A percentile compares a stretch with the other conserved stretches of the same genome.
phyloP scores from a whole-genome alignment of 164 flowering plant genomes.

The Protea cynaroides region DNA sequence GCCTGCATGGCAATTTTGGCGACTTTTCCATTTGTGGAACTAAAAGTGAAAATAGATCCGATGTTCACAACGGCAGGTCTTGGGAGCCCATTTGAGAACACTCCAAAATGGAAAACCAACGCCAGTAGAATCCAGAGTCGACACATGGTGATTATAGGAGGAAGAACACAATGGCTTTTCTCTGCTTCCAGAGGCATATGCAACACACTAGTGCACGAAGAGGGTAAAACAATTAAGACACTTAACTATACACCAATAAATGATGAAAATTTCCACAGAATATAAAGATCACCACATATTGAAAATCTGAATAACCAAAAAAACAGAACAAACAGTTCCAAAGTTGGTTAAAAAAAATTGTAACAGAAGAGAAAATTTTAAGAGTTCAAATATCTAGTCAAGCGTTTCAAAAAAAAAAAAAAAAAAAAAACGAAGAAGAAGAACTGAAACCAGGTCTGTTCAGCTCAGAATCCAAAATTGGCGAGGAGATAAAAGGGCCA shows the following conservation, averaged over 20 bases:
- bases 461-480: too few relatives aligned
- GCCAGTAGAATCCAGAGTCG: slow-evolving; percentile 9
- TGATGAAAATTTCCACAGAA: background rate
- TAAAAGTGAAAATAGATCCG: slow-evolving; percentile 56
- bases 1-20: slow-evolving; percentile 60
- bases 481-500: too few relatives aligned
- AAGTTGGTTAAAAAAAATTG: too few relatives aligned
- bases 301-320: slow-evolving; percentile 1
- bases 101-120: slow-evolving; percentile 7
- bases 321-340: background rate
- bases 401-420: too few relatives aligned
- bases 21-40: slow-evolving; percentile 46
- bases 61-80: slow-evolving; percentile 33
- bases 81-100: slow-evolving; percentile 9
- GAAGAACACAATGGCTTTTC: background rate
- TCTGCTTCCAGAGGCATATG: background rate
- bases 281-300: background rate
- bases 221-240: background rate
- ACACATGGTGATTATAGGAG: slow-evolving; percentile 9
- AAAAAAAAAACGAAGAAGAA: too few relatives aligned
- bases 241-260: background rate
- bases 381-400: too few relatives aligned
- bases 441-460: too few relatives aligned
- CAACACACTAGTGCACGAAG: background rate
- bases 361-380: too few relatives aligned